Base-by-base conservation (phyloP, 805 yeast species). In the Metschnikowia lochheadii region DNA sequence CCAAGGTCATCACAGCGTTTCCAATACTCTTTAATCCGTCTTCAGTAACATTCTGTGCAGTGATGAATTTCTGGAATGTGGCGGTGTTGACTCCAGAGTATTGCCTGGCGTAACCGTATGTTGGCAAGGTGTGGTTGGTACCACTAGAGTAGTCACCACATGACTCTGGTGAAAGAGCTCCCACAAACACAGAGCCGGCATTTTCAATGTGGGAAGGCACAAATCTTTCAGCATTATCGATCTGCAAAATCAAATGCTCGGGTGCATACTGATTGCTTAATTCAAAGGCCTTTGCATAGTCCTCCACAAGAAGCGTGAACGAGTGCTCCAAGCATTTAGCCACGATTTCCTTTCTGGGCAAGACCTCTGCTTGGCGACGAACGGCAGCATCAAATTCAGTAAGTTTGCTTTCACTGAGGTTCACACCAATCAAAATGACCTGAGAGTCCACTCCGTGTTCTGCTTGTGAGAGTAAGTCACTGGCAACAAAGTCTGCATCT, bases 391-490 rank as follows among this genome's bases (percentile, higher is more conserved):
- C 96, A 56, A 94, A 81, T 46, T 78, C 84, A 29, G 69, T 74
- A 45, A 91, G 68, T 64, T 89, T 84, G 40, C 68, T 68, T 8
- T 75, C 73, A 8, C 81, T 72, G 71, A 92, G 77, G 42, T 75
- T 83, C 33, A 92, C 89, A 55, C 97, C 96, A 54, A 92, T 77
- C 63, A 94, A 78, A 50, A 94, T 87, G 33, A 94, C 99, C 76
- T 94, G 99, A 5, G 99, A 94, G 69, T 94, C 99, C 51, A 91
- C 81, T 58, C 99, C 99, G 67, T 94, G 99, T 74, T 94, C 99
- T 29, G 99, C 99, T 73, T 94, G 99, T 0, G 98, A 91, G 52
- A 94, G 77, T 64, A 94, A 78, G 68, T 94, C 99, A 56, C 90
- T 82, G n/a, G 97, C 99, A 31, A 94, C 99, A 68, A 89, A 94